Base-by-base conservation (phyloP, 2,329 filamentous ascomycete genomes). In the Colletotrichum chlorophyti region DNA sequence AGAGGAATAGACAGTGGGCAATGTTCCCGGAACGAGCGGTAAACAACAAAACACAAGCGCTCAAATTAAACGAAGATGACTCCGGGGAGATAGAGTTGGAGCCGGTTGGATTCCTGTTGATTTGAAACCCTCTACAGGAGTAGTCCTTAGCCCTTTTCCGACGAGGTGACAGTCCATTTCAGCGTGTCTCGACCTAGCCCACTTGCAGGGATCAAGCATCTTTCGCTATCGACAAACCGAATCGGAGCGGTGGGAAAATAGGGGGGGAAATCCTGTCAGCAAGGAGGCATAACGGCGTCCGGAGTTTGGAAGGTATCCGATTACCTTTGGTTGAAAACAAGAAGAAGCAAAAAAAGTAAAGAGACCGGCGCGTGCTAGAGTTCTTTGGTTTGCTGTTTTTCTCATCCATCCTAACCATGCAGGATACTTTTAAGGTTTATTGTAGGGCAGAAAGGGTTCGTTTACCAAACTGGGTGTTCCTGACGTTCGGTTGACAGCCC, bases 61-160 rank as follows among this genome's bases (percentile, higher is more conserved):
- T 58, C 40, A 24, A 46, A 52, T 34, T 40, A 34, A 29, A 11
- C 9, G 31, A 8, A n/a, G 23, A 9, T 24, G 10, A 17, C n/a
- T 31, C 5, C 17, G 17, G 35, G 23, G 17, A 21, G 14, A 8
- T 35, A 29, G 43, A 45, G 37, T 37, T 29, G 12, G 19, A 57
- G n/a, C 47, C 29, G 37, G 24, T 24, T 15, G 31, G 15, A 43
- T 15, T 2, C 24, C 11, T 15, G 12, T 4, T 21, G 37, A 15
- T 14, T 38, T 40, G 53, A 57, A 52, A 57, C 46, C 26, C 31
- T 26, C n/a, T 40, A 17, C 21, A 26, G 38, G 14, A 52, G n/a
- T 23, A 14, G 15, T 32, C 42, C 27, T 24, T 12, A 7, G 14
- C 4, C 10, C 32, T 19, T 42, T 10, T 12, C 7, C 24, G 31